Evolutionary conservation across 2,329 filamentous ascomycete genomes (phyloP), one percentile per base, ranked within the genome.

Genomic region (Chaetothyriales sp.): DNA sequence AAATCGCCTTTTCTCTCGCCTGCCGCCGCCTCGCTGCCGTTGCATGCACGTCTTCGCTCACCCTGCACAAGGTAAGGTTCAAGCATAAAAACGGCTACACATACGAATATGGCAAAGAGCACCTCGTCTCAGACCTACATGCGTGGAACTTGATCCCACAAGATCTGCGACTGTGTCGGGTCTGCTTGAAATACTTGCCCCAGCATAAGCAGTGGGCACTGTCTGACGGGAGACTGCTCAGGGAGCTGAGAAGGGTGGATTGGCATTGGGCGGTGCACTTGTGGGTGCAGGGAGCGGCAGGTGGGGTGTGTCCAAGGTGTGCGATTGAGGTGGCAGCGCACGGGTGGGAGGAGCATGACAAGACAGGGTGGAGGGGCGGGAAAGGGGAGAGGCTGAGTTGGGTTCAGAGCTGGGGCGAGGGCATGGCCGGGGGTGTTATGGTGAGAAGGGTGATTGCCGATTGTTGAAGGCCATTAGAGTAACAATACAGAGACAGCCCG

Each of bases 1-100:
- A 54, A 29, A 50, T 54, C 15, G 51, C 51, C 8, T 54, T 54
- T 22, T 29, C 47, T 20, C 48, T 54, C 7, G 47, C n/a, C 33
- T 51, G 48, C 48, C 49, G 49, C n/a, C n/a, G 10, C 7, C 8
- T 46, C n/a, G 48, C 48, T 20, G 18, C 18, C 5, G 10, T 22
- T 22, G 19, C 22, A 19, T 18, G 43, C 29, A 25, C 37, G 19
- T 10, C 49, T 6, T 25, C 46, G 5, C 20, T 44, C 19, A 7
- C 5, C 5, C 49, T 54, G 25, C 50, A 44, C 20, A 10, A n/a
- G 28, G 29, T 18, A 37, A 18, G 4, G 22, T 48, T 28, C 47
- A 37, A 28, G 15, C 10, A 25, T 25, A 25, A 25, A 15, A 18
- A 33, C 22, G 25, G 15, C 20, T n/a, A 22, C 10, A 15, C 15